Conservation (phyloP, 148 eudicot genomes). For the Mesembryanthemum crystallinum region DNA sequence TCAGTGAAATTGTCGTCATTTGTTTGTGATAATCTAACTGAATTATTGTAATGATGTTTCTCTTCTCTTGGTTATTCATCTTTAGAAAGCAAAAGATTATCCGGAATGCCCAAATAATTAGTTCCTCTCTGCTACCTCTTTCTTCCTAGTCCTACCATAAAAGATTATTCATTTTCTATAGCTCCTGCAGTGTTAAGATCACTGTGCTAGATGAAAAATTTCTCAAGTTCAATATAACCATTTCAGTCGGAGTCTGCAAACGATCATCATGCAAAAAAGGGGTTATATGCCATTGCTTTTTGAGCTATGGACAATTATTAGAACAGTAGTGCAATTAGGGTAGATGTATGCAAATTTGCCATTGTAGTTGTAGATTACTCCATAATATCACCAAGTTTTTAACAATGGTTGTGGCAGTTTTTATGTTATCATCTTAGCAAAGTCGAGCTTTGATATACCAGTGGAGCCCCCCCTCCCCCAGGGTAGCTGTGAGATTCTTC, state of each 20-base stretch:
- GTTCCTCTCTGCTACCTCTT: not conserved
- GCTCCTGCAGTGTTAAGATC: too few relatives aligned
- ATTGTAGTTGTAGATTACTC: not conserved
- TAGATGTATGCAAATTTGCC: not conserved
- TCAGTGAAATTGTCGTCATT: too few relatives aligned
- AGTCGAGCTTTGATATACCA: too few relatives aligned
- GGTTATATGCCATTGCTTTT: not conserved
- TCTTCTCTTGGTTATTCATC: not conserved
- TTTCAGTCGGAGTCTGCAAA: not conserved
- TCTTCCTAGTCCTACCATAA: not conserved
- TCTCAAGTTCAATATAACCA: too few relatives aligned
- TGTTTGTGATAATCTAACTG: not conserved
- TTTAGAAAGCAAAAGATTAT: not conserved
- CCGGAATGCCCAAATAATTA: not conserved
- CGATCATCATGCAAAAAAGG: not conserved
- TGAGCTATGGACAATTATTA: not conserved
- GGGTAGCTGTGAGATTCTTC: too few relatives aligned
- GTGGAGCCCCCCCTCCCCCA: too few relatives aligned
- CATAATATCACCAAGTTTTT: not conserved
- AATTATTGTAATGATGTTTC: not conserved
- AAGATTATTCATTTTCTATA: too few relatives aligned
- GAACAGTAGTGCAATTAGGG: not conserved
- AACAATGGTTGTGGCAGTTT: too few relatives aligned
- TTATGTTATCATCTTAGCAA: too few relatives aligned
- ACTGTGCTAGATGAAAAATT: too few relatives aligned